Evolutionary conservation across 306 rosid species (phyloP).

Genomic region (Cucurbita argyrosperma): DNA sequence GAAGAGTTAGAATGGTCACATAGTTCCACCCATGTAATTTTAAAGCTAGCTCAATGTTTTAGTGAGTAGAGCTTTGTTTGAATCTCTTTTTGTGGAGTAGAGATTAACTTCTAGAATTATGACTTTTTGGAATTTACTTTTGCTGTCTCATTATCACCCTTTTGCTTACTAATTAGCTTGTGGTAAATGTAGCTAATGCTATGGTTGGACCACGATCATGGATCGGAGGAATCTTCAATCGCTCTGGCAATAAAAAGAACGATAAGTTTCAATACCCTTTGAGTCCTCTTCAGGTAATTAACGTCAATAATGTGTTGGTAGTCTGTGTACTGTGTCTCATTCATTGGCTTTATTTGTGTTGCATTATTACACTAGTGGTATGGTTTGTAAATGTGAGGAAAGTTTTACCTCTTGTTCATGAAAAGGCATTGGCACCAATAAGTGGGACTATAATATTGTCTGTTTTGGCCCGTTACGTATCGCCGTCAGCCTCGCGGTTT

Average conservation of each 20-base stretch:
- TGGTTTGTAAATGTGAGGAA: neutral
- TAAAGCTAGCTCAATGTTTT: constrained; percentile 73
- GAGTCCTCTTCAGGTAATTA: constrained; percentile 61
- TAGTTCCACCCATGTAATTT: constrained; percentile 60
- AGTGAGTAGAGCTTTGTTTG: constrained; percentile 34
- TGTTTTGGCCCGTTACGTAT: no score
- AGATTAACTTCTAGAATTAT: neutral
- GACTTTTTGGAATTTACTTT: neutral
- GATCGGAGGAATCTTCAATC: constrained; percentile 70
- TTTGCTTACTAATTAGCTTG: constrained; percentile 14
- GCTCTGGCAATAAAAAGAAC: constrained; percentile 27
- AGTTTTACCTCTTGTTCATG: neutral
- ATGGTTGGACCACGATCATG: constrained; percentile 93
- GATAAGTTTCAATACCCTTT: constrained; percentile 44
- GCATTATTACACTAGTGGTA: neutral
- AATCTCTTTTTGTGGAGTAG: constrained; percentile 1
- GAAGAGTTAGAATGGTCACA: constrained; percentile 63
- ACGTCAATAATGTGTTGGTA: neutral
- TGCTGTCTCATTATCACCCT: constrained; percentile 5
- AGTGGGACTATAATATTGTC: neutral
- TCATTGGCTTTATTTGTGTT: neutral
- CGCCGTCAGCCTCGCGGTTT: no score
- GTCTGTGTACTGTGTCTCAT: constrained; percentile 2
- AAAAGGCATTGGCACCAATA: neutral
- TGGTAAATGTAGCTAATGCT: constrained; percentile 64